phyloP scores from a whole-genome alignment of 2,329 filamentous ascomycete species.

The Fusarium foetens region DNA sequence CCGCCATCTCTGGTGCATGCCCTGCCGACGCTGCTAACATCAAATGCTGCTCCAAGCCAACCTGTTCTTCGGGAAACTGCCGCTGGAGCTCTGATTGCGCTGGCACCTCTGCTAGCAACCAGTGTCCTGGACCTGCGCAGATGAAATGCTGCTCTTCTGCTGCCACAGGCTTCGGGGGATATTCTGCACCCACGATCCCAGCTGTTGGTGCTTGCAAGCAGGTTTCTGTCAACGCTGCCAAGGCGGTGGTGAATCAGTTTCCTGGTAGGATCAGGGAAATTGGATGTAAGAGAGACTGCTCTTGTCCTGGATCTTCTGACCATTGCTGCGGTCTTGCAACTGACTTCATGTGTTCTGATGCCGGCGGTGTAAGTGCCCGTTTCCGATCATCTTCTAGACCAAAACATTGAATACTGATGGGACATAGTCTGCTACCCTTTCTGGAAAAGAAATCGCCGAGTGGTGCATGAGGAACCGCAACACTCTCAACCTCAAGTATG shows the following conservation, averaged over 20 bases:
- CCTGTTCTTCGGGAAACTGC: constrained; percentile 52
- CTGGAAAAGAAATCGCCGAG: constrained; percentile 57
- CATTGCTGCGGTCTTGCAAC: constrained; percentile 53
- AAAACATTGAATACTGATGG: neutral
- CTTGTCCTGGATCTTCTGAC: constrained; percentile 48
- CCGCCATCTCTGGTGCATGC: constrained; percentile 51
- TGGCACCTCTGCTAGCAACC: constrained; percentile 44
- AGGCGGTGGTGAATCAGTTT: constrained; percentile 50
- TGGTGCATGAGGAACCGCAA: constrained; percentile 59
- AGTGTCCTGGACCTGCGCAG: constrained; percentile 52
- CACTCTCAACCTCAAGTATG: constrained; percentile 57
- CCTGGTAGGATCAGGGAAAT: constrained; percentile 51
- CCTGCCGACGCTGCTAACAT: constrained; percentile 51
- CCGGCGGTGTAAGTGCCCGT: constrained; percentile 50
- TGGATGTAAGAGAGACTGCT: constrained; percentile 48
- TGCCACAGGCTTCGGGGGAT: constrained; percentile 50
- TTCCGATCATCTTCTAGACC: neutral
- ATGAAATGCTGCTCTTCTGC: constrained; percentile 53
- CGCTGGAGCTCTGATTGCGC: constrained; percentile 53
- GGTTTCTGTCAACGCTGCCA: constrained; percentile 50
- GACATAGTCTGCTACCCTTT: constrained; percentile 48
- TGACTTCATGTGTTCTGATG: constrained; percentile 53
- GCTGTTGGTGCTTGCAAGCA: constrained; percentile 50
- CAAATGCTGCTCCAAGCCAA: constrained; percentile 56
- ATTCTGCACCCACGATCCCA: constrained; percentile 49